Evolutionary conservation across 768 basidiomycete genomes (phyloP).

Genomic region (Boletus huronensis): DNA sequence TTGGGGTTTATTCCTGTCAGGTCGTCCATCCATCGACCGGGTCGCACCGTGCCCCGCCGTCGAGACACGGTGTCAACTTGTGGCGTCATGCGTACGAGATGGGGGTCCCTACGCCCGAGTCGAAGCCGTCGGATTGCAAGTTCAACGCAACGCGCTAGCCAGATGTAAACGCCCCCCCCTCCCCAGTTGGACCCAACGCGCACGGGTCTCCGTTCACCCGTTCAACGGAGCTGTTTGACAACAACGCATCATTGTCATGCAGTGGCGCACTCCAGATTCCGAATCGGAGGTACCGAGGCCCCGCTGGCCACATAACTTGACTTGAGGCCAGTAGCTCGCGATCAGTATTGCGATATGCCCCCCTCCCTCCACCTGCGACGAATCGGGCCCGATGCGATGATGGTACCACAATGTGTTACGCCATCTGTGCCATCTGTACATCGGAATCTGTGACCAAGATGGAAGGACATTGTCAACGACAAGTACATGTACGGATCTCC

Average conservation of each 20-base stretch:
- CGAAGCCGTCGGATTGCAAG: background rate
- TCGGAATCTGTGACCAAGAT: background rate
- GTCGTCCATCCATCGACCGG: background rate
- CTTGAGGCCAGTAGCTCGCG: background rate
- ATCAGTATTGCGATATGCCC: background rate
- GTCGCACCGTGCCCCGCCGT: too few species aligned
- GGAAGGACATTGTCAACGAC: background rate
- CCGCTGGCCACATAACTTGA: background rate
- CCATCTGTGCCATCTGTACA: background rate
- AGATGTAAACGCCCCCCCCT: background rate
- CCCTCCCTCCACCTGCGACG: background rate
- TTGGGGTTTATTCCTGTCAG: background rate
- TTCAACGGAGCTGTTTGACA: background rate
- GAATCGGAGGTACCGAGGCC: background rate
- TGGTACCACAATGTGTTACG: background rate
- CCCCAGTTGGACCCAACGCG: background rate
- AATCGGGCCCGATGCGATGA: background rate
- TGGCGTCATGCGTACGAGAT: background rate
- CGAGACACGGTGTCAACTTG: background rate
- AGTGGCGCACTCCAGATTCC: background rate
- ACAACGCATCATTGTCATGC: background rate
- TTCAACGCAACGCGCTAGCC: background rate
- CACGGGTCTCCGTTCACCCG: background rate
- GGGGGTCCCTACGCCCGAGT: background rate
- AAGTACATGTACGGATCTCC: background rate